phyloP scores from a whole-genome alignment of 2,329 filamentous ascomycete genomes.

The Stemphylium lycopersici region DNA sequence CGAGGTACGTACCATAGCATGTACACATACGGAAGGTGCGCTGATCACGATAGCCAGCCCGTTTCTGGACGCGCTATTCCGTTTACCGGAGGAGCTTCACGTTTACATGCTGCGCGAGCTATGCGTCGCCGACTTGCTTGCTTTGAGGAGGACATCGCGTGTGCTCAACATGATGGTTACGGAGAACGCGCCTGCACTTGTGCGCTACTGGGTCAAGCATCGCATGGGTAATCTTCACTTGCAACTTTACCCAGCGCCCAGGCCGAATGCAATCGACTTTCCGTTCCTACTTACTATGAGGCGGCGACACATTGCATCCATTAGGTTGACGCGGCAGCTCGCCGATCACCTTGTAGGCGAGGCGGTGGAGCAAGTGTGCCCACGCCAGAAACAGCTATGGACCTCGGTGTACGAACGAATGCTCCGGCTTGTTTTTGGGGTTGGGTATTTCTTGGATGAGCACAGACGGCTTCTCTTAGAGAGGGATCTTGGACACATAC shows the following conservation, averaged over 20 bases:
- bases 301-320: conserved; percentile 44
- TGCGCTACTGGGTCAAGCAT: conserved; percentile 45
- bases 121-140: conserved; percentile 42
- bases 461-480: conserved; percentile 40
- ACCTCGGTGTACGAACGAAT: conserved; percentile 45
- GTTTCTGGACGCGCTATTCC: conserved; percentile 41
- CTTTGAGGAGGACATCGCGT: conserved; percentile 40
- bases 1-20: conserved; percentile 29
- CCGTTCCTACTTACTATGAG: conserved; percentile 45
- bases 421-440: conserved; percentile 46
- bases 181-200: conserved; percentile 40
- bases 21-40: background rate
- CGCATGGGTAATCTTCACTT: conserved; percentile 43
- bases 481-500: conserved; percentile 43
- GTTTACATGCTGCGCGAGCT: conserved; percentile 44
- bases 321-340: conserved; percentile 43
- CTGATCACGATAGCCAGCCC: conserved; percentile 26
- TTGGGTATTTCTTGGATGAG: conserved; percentile 47
- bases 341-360: conserved; percentile 42
- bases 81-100: conserved; percentile 44
- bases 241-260: conserved; percentile 44
- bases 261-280: conserved; percentile 38
- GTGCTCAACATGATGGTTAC: conserved; percentile 41
- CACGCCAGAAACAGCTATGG: conserved; percentile 43
- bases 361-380: conserved; percentile 31